phyloP scores from a whole-genome alignment of 106 monocot genomes.

The Vanilla planifolia region DNA sequence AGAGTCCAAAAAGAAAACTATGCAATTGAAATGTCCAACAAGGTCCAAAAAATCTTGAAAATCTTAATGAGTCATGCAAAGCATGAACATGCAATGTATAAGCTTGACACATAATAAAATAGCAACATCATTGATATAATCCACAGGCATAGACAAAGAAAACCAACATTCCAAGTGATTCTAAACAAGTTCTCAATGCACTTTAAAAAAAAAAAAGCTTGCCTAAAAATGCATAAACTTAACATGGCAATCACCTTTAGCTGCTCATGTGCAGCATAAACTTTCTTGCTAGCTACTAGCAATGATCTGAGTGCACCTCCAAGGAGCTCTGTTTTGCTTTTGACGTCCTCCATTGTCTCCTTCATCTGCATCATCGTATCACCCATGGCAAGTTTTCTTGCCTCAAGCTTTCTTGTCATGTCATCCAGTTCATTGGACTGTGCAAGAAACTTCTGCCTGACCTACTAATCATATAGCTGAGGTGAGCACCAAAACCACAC shows the following conservation, averaged over 20 bases:
- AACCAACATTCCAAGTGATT: no score
- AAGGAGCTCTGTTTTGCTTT: constrained; percentile 54
- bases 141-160: no score
- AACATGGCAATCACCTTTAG: constrained; percentile 47
- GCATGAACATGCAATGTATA: no score
- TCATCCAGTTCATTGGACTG: constrained; percentile 73
- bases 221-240: not conserved
- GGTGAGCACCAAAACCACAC: not conserved
- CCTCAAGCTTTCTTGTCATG: constrained; percentile 57
- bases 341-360: constrained; percentile 37
- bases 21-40: no score
- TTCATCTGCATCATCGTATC: constrained; percentile 41
- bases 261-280: constrained; percentile 46
- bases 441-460: constrained; percentile 37
- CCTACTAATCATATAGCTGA: constrained; percentile 27
- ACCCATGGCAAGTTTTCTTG: constrained; percentile 32
- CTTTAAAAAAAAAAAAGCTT: not conserved
- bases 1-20: no score
- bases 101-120: no score
- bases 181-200: constrained; percentile 5
- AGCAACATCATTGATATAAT: no score
- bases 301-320: constrained; percentile 37
- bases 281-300: constrained; percentile 56
- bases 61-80: no score
- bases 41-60: no score